Evolutionary conservation across 352 stramenopile genomes (phyloP).

Genomic region (Phytophthora sansomeana): DNA sequence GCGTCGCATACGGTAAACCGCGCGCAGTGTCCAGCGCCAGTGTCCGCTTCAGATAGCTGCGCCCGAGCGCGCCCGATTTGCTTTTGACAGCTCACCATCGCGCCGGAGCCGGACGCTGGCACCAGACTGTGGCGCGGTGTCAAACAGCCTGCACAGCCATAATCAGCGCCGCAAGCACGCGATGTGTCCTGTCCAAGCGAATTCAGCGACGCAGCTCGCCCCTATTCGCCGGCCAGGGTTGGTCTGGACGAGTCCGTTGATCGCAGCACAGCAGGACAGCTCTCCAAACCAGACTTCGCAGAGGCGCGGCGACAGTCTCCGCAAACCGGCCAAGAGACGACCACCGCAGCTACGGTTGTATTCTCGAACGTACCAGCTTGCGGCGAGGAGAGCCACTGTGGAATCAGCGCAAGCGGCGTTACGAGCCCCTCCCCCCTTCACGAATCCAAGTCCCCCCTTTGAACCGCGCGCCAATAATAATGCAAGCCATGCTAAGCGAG

Average conservation of each 20-base stretch:
- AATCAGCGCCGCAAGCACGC: conserved; percentile 37
- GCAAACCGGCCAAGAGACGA: conserved; percentile 21
- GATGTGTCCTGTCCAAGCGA: conserved; percentile 42
- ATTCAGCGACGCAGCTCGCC: conserved; percentile 31
- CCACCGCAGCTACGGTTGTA: conserved; percentile 33
- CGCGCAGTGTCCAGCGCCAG: conserved; percentile 26
- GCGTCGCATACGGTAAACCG: conserved; percentile 27
- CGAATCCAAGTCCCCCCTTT: background rate
- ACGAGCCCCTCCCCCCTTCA: conserved; percentile 22
- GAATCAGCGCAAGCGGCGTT: conserved; percentile 30
- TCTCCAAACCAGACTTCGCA: conserved; percentile 27
- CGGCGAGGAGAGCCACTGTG: conserved; percentile 41
- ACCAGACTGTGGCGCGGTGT: conserved; percentile 29
- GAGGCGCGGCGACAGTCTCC: conserved; percentile 21
- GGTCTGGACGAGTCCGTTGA: conserved; percentile 44
- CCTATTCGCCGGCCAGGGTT: conserved; percentile 31
- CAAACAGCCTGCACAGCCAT: conserved; percentile 46
- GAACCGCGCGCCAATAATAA: conserved; percentile 22
- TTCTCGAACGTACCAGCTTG: conserved; percentile 45
- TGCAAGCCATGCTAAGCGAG: conserved; percentile 51
- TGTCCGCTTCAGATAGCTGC: conserved; percentile 32
- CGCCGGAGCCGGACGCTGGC: conserved; percentile 19
- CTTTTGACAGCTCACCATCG: background rate
- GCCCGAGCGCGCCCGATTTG: conserved; percentile 20
- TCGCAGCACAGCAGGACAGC: conserved; percentile 14